Base-by-base conservation (phyloP, 768 basidiomycete species). In the Scleroderma citrinum region DNA sequence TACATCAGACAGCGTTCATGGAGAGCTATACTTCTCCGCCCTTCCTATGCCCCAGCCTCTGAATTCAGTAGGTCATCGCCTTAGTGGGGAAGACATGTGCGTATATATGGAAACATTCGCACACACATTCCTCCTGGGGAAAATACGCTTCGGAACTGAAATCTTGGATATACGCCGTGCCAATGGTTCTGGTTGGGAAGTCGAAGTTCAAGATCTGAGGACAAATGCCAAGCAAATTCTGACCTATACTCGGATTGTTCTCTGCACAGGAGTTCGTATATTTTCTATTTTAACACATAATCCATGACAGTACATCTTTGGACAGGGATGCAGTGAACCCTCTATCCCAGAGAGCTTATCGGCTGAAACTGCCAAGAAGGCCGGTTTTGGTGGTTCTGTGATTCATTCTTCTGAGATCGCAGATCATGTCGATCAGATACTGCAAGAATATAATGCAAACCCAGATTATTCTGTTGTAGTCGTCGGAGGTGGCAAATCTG, bases 401-500 rank as follows among this genome's bases (percentile, higher is more conserved):
- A 56, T 78, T 4, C 83, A 85, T 51, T 78, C 80, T 0, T 73
- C 71, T 0, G 52, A 78, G 37, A 78, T 83, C 47, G 67, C 68
- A 6, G 47, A 67, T 5, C 61, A 62, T 29, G 54, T 75, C 16
- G 69, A 76, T 32, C 67, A 72, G 8, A 69, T 82, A 7, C 54
- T 80, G 10, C 41, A 42, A 3, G 63, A 40, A 46, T 63, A 54
- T 34, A 49, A 47, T 32, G 24, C 23, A 8, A 53, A 52, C 7
- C 49, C 59, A 7, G 57, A 59, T 5, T 57, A 64, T 11, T 59
- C 69, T 0, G 65, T 77, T 7, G 67, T 83, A 1, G 68, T 85
- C 2, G 64, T 84, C 2, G 84, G 84, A 3, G 79, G 83, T 19
- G 83, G 83, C 4, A 85, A 78, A 59, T 85, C 83, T 3, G 80